These are phyloP conservation scores for Coemansia sp. DNA, from an alignment of 192 early-diverging fungal species.

Conservation along the genomic window DNA sequence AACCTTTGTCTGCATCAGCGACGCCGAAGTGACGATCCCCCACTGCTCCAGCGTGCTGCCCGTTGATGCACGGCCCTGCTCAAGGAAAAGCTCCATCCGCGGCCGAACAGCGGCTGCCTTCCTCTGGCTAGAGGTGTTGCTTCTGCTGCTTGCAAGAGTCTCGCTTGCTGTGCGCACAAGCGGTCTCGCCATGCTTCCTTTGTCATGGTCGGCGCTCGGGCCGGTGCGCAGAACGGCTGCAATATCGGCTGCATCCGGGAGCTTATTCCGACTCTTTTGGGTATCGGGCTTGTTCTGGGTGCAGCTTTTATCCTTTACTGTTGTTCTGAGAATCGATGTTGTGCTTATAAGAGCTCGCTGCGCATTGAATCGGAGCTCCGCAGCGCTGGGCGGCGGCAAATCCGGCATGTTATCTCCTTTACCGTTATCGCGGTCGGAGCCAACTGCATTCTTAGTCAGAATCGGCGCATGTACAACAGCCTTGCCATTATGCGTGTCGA, in stretches of 20 bases:
- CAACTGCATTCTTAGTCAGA: conserved; percentile 9
- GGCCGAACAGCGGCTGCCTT: conserved; percentile 1
- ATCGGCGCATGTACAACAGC: conserved; percentile 38
- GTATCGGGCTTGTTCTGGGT: background rate
- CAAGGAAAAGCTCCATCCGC: conserved; percentile 15
- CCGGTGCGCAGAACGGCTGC: conserved; percentile 11
- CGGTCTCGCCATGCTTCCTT: no score
- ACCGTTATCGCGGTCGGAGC: conserved; percentile 1
- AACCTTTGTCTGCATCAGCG: conserved; percentile 3
- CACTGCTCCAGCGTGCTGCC: conserved; percentile 45
- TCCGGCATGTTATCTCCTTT: conserved; percentile 10
- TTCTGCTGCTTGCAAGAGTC: background rate
- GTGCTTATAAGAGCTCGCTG: conserved; percentile 47
- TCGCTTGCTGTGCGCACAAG: conserved; percentile 2
- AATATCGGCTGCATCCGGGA: background rate
- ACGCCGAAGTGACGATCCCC: conserved; percentile 30
- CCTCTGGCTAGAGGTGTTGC: conserved; percentile 2
- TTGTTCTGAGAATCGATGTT: conserved; percentile 28
- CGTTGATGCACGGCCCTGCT: conserved; percentile 31
- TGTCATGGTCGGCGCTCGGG: background rate
- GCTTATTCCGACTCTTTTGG: background rate
- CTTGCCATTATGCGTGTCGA: conserved; percentile 43
- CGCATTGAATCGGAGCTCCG: conserved; percentile 45
- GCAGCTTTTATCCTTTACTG: conserved; percentile 3
- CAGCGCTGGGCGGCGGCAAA: conserved; percentile 40